Evolutionary conservation across 2,329 filamentous ascomycete genomes (phyloP).

Genomic region (Cryphonectria carpinicola): DNA sequence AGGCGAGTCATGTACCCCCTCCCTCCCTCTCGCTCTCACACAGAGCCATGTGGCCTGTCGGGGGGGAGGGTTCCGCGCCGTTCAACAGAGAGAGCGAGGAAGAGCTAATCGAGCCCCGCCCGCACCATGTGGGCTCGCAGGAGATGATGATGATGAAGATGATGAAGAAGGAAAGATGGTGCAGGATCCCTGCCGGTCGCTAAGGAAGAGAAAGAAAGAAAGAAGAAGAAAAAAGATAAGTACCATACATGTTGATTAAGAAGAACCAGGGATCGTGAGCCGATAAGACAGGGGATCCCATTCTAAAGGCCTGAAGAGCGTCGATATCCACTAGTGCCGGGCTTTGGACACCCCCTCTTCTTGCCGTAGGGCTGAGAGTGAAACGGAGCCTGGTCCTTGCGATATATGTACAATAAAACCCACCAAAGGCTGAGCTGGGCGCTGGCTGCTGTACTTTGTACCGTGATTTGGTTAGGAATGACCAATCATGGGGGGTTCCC

Average conservation of each 20-base stretch:
- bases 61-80: neutral
- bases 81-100: neutral
- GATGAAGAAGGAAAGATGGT: neutral
- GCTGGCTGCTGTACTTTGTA: neutral
- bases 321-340: conserved; percentile 11
- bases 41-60: conserved; percentile 1
- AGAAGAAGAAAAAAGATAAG: neutral
- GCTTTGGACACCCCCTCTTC: neutral
- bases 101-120: neutral
- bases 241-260: neutral
- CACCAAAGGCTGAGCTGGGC: neutral
- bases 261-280: conserved; percentile 5
- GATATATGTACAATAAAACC: neutral
- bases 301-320: neutral
- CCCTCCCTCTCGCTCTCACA: too few relatives aligned
- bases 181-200: conserved; percentile 2
- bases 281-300: conserved; percentile 9
- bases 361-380: conserved; percentile 20
- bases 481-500: neutral
- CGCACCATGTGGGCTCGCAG: neutral
- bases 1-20: neutral
- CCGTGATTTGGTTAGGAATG: too few relatives aligned
- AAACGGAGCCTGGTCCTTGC: conserved; percentile 13
- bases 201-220: neutral
- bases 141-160: neutral